Base-by-base conservation (phyloP, 208 protist genomes). In the Leishmania lainsoni region DNA sequence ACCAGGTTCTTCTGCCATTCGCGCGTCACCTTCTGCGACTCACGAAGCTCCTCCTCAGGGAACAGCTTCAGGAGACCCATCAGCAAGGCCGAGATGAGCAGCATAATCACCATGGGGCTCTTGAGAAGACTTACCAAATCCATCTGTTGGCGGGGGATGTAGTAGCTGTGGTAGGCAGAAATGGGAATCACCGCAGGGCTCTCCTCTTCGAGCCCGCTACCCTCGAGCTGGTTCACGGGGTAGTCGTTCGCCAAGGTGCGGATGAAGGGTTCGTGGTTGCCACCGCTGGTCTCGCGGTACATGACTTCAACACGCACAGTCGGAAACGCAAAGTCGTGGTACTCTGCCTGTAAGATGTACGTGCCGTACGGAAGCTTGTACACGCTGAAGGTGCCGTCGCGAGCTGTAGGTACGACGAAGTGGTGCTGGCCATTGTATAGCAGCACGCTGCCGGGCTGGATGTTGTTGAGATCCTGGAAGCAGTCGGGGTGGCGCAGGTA, bases 31-130 rank as follows among this genome's bases (percentile, higher is more conserved):
- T 88, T 89, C 66, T 88, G 76, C 20, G 91, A 93, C 79, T 95
- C 90, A 75, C 89, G 92, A 17, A 92, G 72, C 0, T 95, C 90
- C 83, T 97, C 94, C 75, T 96, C 92, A 1, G 92, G 92, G 79
- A 97, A 87, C 45, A 97, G 61, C 66, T 93, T 92, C 87, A 94
- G 91, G 51, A 97, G 59, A 17, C 87, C 85, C 52, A 97, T 85
- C 76, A 96, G 66, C 26, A 54, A 80, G 63, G 89, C 83, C 12
- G 87, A 90, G 35, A 97, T 59, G 61, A 95, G 29, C 90, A 97
- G 88, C 88, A 97, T 94, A 54, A 97, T 26, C 51, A 97, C 86
- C 89, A 96, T 93, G 5, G 94, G 94, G 83, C 90, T 97, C 79
- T 89, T 94, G 26, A 97, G 75, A 48, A 97, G 49, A 35, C 76